These are phyloP conservation scores for Nakaseomyces nivariensis DNA, from an alignment of 1,139 yeast genomes.

Conservation along the genomic window DNA sequence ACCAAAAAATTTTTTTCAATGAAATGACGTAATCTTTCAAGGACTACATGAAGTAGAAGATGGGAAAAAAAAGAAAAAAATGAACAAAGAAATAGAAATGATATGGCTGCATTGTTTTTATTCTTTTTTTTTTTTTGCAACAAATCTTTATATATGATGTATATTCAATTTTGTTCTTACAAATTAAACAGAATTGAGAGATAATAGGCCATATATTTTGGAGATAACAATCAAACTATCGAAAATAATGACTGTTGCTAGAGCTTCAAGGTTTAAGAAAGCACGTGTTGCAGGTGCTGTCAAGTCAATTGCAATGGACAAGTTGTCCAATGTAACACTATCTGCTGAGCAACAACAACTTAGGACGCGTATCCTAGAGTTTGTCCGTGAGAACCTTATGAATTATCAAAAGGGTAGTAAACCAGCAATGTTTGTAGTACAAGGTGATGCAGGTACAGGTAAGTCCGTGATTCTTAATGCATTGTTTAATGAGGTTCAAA, in stretches of 20 bases:
- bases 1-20: no score
- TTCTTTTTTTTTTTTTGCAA: no score
- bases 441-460: constrained; percentile 46
- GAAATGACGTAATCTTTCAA: no score
- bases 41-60: no score
- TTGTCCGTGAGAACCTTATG: constrained; percentile 21
- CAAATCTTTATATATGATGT: no score
- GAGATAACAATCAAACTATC: no score
- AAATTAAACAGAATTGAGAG: no score
- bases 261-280: constrained; percentile 5
- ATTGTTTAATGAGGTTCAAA: constrained; percentile 56
- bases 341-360: constrained; percentile 31
- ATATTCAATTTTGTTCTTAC: no score
- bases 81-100: no score
- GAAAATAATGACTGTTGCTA: neutral
- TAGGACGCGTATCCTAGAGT: constrained; percentile 24
- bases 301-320: constrained; percentile 26
- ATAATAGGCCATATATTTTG: no score
- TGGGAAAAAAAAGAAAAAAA: no score
- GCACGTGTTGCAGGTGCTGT: constrained; percentile 5
- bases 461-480: constrained; percentile 61
- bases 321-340: constrained; percentile 28
- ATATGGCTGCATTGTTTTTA: no score
- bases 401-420: constrained; percentile 10
- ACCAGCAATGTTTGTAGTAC: constrained; percentile 32